phyloP scores from a whole-genome alignment of 768 basidiomycete genomes.

The Leucocoprinus birnbaumii region DNA sequence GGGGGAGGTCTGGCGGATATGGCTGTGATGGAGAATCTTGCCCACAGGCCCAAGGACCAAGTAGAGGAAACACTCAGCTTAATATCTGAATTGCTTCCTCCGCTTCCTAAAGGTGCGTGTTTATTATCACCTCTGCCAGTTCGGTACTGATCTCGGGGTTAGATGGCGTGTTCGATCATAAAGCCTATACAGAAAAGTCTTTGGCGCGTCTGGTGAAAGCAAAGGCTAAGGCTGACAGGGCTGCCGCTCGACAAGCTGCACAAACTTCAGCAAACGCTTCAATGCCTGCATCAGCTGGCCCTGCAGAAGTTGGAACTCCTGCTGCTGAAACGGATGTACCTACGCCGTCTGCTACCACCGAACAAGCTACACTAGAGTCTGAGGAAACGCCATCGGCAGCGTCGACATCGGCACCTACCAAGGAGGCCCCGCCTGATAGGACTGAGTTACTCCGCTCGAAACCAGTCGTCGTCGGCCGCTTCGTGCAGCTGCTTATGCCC shows the following conservation, averaged over 20 bases:
- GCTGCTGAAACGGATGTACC: constrained; percentile 25
- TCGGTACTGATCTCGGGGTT: constrained; percentile 11
- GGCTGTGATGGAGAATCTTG: constrained; percentile 97
- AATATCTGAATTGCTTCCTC: constrained; percentile 89
- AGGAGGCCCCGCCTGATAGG: constrained; percentile 47
- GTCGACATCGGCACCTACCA: constrained; percentile 28
- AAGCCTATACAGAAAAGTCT: constrained; percentile 85
- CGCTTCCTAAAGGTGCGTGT: constrained; percentile 79
- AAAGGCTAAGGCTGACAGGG: constrained; percentile 79
- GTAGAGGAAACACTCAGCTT: constrained; percentile 91
- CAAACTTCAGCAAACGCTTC: constrained; percentile 24
- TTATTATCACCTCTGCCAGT: not conserved
- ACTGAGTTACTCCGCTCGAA: constrained; percentile 75
- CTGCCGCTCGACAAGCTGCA: constrained; percentile 60
- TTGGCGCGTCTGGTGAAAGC: constrained; percentile 74
- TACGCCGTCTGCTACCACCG: constrained; percentile 20
- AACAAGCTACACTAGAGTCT: constrained; percentile 33
- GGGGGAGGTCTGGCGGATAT: constrained; percentile 92
- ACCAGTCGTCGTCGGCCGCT: constrained; percentile 73
- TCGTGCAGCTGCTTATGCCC: constrained; percentile 87
- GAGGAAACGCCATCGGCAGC: constrained; percentile 30
- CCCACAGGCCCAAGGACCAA: constrained; percentile 95
- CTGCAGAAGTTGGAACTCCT: constrained; percentile 24
- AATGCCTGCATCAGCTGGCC: constrained; percentile 19
- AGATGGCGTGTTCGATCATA: constrained; percentile 97